Percentiles rank a stretch among this genome's conserved stretches.
These are phyloP conservation scores for Aspergillus amoenus DNA, from an alignment of 2,329 filamentous ascomycete species.

Conservation along the genomic window DNA sequence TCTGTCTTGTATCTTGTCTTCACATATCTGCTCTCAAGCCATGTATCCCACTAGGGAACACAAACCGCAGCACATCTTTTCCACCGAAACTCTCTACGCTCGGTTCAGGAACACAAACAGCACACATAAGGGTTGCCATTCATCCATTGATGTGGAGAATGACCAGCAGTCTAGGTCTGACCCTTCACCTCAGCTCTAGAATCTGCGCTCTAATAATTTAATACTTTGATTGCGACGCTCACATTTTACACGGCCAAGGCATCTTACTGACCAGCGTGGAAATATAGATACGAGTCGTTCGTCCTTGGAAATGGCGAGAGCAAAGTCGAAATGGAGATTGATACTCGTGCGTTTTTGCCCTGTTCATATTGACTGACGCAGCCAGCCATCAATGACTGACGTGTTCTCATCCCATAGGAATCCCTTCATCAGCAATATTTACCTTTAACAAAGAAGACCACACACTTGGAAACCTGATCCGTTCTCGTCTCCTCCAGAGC, in stretches of 20 bases:
- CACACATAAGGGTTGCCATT: slow-evolving; percentile 21
- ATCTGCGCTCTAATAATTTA: neutral
- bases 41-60: slow-evolving; percentile 11
- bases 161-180: slow-evolving; percentile 24
- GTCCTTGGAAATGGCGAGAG: slow-evolving; percentile 84
- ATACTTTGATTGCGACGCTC: neutral
- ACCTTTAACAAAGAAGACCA: slow-evolving; percentile 96
- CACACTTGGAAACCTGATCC: slow-evolving; percentile 86
- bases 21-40: neutral
- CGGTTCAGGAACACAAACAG: slow-evolving; percentile 11
- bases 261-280: slow-evolving; percentile 12
- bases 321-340: slow-evolving; percentile 85
- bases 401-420: slow-evolving; percentile 55
- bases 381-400: neutral
- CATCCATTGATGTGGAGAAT: slow-evolving; percentile 19
- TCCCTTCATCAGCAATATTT: slow-evolving; percentile 94
- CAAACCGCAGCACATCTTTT: slow-evolving; percentile 18
- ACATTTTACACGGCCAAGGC: neutral
- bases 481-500: slow-evolving; percentile 80
- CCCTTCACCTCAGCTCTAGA: neutral
- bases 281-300: slow-evolving; percentile 84
- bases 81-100: slow-evolving; percentile 20
- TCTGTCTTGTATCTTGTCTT: neutral
- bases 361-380: neutral
- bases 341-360: slow-evolving; percentile 69